A percentile compares a stretch with the other conserved stretches of the same genome.
These are phyloP conservation scores for Syzygium malaccense DNA, from an alignment of 441 rosid species.

Conservation along the genomic window DNA sequence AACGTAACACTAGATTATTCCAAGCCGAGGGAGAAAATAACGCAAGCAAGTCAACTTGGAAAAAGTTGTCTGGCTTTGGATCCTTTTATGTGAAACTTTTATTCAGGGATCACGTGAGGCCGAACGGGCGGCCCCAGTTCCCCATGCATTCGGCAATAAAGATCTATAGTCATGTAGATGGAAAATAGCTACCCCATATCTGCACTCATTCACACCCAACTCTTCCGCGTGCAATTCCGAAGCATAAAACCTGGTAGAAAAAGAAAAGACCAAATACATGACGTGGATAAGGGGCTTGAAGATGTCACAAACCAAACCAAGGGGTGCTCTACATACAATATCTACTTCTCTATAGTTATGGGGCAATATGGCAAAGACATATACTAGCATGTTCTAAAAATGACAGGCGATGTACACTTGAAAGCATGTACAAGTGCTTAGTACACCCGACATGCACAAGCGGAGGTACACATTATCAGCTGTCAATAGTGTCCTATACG, in stretches of 20 bases:
- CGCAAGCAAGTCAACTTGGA: no score
- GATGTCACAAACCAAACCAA: background rate
- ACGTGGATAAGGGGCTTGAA: background rate
- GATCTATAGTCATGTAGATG: background rate
- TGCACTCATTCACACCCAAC: no score
- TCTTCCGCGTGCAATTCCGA: background rate
- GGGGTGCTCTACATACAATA: background rate
- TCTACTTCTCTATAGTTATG: background rate
- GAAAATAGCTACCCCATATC: background rate
- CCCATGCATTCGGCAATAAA: background rate
- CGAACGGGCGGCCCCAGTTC: background rate
- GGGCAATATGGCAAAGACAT: background rate
- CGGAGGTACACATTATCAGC: background rate
- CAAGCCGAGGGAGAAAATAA: no score
- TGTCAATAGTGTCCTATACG: background rate
- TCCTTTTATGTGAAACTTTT: background rate
- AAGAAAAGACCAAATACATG: background rate
- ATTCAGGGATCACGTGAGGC: background rate
- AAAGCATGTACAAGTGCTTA: background rate
- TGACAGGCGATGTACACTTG: background rate
- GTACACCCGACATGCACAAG: background rate
- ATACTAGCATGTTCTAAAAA: background rate
- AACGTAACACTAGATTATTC: no score
- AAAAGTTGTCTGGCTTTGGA: no score
- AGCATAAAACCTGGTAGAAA: no score